Base-by-base conservation (phyloP, 73 alveolate genomes). In the Urostyla sp. region DNA sequence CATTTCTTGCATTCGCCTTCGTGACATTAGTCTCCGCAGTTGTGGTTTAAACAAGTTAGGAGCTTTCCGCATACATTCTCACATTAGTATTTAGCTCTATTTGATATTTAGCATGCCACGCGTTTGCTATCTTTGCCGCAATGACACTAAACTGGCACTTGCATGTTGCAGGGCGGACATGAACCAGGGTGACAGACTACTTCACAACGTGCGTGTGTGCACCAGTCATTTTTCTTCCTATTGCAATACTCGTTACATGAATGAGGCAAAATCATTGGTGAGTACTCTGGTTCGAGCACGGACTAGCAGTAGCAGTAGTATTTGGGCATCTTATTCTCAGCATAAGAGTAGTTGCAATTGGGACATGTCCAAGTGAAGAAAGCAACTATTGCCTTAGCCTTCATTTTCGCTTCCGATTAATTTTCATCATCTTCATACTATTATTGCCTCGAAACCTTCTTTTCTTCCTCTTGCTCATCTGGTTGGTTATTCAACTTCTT, bases 111-210 rank as follows among this genome's bases (percentile, higher is more conserved):
- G 72, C 99, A 96, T 37, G 82, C 82, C 27, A 92, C 95, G 30
- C 88, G 43, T 54, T 86, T 87, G 8, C 88, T 20, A 20, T 84
- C 88, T 84, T 90, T 92, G 20, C 92, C 94, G 59, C 99, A 96
- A 81, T 81, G 85, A 73, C 99, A 96, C 26, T 76, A 57, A 0
- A 92, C 78, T n/a, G 90, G 86, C 15, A 88, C 92, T 59, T 90
- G 60, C 32, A 90, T 90, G 32, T 85, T 85, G 75, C 99, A 96
- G 72, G 96, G 98, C 16, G 96, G 96, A 67, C 98, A 96, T 15
- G 97, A 94, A 0, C 99, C 99, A 34, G 99, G 99, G 77, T 96
- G 99, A 78, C 99, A 96, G 8, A 89, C 91, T 10, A 92, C 78
- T 0, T 92, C 94, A 75, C 99, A 96, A 56, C 76, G 87, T 37